Percentiles rank a stretch among this genome's conserved stretches.
These are phyloP conservation scores for Nothophoma quercina DNA, from an alignment of 2,329 filamentous ascomycete genomes.

Conservation along the genomic window DNA sequence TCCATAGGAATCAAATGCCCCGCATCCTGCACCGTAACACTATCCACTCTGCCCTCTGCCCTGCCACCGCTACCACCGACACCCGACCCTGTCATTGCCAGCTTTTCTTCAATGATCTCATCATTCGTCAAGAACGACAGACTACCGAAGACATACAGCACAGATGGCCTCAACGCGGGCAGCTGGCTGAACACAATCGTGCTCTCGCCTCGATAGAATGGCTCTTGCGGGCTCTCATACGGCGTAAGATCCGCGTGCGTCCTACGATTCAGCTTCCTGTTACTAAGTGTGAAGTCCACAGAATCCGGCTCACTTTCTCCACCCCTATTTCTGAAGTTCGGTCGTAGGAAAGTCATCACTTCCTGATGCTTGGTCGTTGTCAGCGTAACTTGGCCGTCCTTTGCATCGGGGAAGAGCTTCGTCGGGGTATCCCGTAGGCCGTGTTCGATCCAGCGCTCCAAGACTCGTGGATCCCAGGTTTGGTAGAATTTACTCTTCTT, in stretches of 20 bases:
- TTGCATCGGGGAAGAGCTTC: constrained; percentile 58
- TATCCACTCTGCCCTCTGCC: constrained; percentile 70
- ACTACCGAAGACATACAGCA: constrained; percentile 53
- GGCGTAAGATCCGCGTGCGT: constrained; percentile 54
- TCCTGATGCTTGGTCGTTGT: constrained; percentile 88
- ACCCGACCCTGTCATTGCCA: constrained; percentile 69
- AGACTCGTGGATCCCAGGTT: constrained; percentile 80
- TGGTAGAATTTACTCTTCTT: constrained; percentile 76
- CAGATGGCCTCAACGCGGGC: constrained; percentile 60
- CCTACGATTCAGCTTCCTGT: constrained; percentile 45
- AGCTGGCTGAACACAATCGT: constrained; percentile 64
- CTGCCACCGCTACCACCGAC: constrained; percentile 72
- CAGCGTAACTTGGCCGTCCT: constrained; percentile 67
- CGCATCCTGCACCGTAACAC: constrained; percentile 67
- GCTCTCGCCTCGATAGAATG: constrained; percentile 74
- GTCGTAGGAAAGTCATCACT: constrained; percentile 77
- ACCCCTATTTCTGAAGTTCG: constrained; percentile 59
- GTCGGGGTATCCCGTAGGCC: constrained; percentile 81
- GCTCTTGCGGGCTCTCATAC: constrained; percentile 49
- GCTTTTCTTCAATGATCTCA: constrained; percentile 63
- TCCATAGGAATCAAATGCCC: constrained; percentile 91
- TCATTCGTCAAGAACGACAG: constrained; percentile 64
- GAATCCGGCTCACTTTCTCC: constrained; percentile 55
- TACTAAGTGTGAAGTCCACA: constrained; percentile 35
- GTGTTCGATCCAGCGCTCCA: constrained; percentile 75